phyloP scores from a whole-genome alignment of 2,329 filamentous ascomycete species.

The Fonsecaea multimorphosa region DNA sequence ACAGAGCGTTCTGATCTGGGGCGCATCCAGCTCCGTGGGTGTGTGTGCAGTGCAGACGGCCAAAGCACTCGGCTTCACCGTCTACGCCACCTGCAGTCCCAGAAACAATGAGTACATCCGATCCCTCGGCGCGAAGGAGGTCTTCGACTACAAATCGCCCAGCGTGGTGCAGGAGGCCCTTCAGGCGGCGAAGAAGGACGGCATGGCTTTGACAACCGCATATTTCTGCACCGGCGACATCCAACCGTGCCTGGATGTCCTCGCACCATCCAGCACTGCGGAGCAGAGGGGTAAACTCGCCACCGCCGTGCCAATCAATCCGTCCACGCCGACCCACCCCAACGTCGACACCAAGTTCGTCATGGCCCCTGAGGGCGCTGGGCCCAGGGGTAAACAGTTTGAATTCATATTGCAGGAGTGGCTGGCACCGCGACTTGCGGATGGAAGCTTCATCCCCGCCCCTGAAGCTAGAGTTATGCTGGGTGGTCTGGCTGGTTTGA shows the following conservation, averaged over 20 bases:
- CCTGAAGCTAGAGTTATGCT: conserved; percentile 11
- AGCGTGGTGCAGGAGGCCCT: conserved; percentile 45
- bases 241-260: conserved; percentile 48
- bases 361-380: conserved; percentile 2
- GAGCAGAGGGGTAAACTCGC: conserved; percentile 30
- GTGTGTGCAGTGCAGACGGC: conserved; percentile 50
- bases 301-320: conserved; percentile 22
- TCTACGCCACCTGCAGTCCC: conserved; percentile 49
- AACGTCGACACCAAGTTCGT: conserved; percentile 34
- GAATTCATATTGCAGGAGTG: conserved; percentile 16
- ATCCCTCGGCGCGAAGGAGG: conserved; percentile 46
- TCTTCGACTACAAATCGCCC: conserved; percentile 50
- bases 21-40: conserved; percentile 51
- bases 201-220: conserved; percentile 22
- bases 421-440: conserved; percentile 17
- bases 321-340: conserved; percentile 26
- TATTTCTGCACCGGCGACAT: conserved; percentile 44
- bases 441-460: conserved; percentile 12
- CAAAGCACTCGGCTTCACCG: conserved; percentile 47
- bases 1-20: conserved; percentile 50
- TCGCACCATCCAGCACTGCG: conserved; percentile 29
- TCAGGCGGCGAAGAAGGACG: conserved; percentile 37
- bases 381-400: neutral
- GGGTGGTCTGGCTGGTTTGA: conserved; percentile 9
- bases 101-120: conserved; percentile 49